These are phyloP conservation scores for Alternaria longipes DNA, from an alignment of 2,329 filamentous ascomycete species.

Conservation along the genomic window DNA sequence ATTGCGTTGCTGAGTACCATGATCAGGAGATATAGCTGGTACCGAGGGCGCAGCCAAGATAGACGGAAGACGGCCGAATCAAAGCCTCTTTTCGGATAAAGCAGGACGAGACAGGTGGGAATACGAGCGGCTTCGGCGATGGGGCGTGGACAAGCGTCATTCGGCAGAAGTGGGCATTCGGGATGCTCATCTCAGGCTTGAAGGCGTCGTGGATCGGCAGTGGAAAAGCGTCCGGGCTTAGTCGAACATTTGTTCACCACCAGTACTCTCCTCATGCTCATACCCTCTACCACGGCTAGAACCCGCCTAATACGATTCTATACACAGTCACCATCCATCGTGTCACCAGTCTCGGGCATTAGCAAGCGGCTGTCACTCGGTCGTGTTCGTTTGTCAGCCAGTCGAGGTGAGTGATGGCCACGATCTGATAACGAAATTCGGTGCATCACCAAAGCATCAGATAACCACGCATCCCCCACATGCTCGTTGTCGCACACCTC, in stretches of 20 bases:
- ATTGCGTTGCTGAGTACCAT: neutral
- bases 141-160: constrained; percentile 11
- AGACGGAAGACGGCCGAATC: neutral
- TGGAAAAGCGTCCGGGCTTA: constrained; percentile 14
- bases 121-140: constrained; percentile 13
- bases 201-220: constrained; percentile 20
- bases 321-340: constrained; percentile 12
- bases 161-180: constrained; percentile 16
- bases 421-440: constrained; percentile 42
- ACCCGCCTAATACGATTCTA: constrained; percentile 2
- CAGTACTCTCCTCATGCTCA: constrained; percentile 20
- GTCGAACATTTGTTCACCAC: constrained; percentile 20
- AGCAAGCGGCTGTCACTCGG: constrained; percentile 28
- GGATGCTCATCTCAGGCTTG: constrained; percentile 20
- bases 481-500: constrained; percentile 6
- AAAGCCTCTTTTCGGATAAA: constrained; percentile 15
- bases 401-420: constrained; percentile 31
- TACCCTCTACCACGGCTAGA: constrained; percentile 10
- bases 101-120: constrained; percentile 8
- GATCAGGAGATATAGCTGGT: constrained; percentile 8
- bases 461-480: constrained; percentile 16
- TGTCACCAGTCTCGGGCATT: constrained; percentile 17
- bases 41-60: neutral
- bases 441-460: constrained; percentile 19
- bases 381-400: constrained; percentile 20